Evolutionary conservation across 805 yeast genomes (phyloP), one percentile per base, ranked within the genome.

Genomic region (Sugiyamaella boreocaroliniensis): DNA sequence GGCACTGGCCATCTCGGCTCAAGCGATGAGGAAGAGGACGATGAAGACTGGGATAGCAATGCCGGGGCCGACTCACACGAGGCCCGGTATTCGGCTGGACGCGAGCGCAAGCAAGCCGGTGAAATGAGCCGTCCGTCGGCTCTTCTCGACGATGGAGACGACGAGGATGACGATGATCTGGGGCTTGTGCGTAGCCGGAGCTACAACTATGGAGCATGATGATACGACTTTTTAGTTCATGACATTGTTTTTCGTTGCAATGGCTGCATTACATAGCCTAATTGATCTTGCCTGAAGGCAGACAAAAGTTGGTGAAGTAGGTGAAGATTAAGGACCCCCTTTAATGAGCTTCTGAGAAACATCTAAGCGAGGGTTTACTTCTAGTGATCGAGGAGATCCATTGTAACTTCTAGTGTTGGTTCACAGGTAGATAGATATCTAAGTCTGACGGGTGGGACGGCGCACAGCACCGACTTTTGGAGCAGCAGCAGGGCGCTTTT

Each of bases 1-100:
- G 79, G 76, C 54, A 76, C 73, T 51, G 80, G 69, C 62, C 76
- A 69, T 63, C 75, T 70, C 65, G 80, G 74, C 46, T 76, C 76
- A 10, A 75, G 80, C 19, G 83, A 79, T 55, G 83, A 81, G 53
- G 83, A 78, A 51, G 77, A 80, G 5, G 78, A 79, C 54, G 82
- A 80, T 54, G 81, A 80, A 45, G 76, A 73, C 18, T 60, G 60
- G 58, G 62, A 54, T 26, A 53, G 32, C 46, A 14, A 26, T 22
- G 18, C 37, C 6, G 12, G n/a, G 2, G 12, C 10, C n/a, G 37
- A 32, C 11, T 3, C n/a, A 10, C 37, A 32, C 11, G 37, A 32
- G 10, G 12, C 37, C 12, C 5, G 37, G n/a, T 32, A 32, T 9
- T 11, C 37, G 3, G 37, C 11, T 32, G 37, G 37, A 14, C 37